A percentile compares a stretch with the other conserved stretches of the same genome.
phyloP scores from a whole-genome alignment of 352 stramenopile genomes.

The Phytophthora rubi region DNA sequence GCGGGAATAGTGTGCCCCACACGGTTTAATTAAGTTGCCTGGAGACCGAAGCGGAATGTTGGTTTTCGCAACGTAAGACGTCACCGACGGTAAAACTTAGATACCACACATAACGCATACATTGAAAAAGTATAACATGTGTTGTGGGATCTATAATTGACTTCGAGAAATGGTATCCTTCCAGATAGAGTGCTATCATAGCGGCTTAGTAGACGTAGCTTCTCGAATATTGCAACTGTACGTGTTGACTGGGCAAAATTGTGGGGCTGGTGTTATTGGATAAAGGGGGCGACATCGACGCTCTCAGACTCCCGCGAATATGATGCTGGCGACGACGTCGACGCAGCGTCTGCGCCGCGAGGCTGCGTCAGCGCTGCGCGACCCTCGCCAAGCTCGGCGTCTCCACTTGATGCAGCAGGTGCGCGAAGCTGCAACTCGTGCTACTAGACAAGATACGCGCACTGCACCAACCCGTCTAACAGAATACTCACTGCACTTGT shows the following conservation, averaged over 20 bases:
- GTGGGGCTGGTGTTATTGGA: conserved; percentile 37
- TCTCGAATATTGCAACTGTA: conserved; percentile 15
- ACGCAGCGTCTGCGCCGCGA: conserved; percentile 75
- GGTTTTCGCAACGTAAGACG: neutral
- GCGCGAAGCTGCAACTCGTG: neutral
- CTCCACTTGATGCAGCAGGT: conserved; percentile 83
- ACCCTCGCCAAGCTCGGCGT: conserved; percentile 59
- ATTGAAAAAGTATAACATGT: neutral
- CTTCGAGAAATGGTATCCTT: neutral
- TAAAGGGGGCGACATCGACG: conserved; percentile 22
- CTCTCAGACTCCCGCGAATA: conserved; percentile 14
- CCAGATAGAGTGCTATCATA: no score
- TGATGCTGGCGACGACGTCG: conserved; percentile 53
- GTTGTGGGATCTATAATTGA: no score
- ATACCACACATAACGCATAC: neutral
- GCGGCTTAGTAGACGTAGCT: neutral
- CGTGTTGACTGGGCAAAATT: conserved; percentile 21
- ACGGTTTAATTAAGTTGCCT: neutral
- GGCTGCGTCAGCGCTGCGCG: conserved; percentile 54
- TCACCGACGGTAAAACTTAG: neutral
- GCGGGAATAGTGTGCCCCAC: neutral
- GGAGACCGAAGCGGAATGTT: neutral
- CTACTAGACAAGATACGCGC: conserved; percentile 7
- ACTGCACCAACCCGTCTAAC: neutral
- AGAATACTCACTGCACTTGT: neutral